A percentile compares a stretch with the other conserved stretches of the same genome.
Evolutionary conservation across 441 rosid genomes (phyloP).

Genomic region (Daphne laureola): DNA sequence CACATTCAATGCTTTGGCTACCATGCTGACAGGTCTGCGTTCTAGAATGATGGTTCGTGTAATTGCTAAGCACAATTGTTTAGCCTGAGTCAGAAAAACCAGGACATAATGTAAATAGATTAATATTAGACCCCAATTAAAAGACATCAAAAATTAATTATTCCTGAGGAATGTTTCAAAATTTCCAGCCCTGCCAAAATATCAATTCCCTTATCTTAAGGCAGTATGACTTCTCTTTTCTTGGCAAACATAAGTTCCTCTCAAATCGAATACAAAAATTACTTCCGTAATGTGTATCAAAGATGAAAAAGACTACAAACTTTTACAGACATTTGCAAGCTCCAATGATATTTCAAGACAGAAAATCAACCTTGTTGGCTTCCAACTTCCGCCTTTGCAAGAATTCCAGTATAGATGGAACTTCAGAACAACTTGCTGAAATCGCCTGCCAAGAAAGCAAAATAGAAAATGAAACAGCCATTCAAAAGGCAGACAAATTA

Average conservation of each 20-base stretch:
- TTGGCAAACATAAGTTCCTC: no score
- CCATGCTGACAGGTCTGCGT: conserved; percentile 73
- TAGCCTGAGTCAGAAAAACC: conserved; percentile 54
- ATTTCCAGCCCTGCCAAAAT: no score
- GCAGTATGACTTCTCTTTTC: no score
- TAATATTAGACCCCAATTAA: background rate
- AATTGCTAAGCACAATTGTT: conserved; percentile 75
- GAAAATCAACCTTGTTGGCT: conserved; percentile 62
- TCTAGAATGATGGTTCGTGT: conserved; percentile 71
- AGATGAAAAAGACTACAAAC: no score
- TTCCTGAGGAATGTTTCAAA: no score
- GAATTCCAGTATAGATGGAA: conserved; percentile 76
- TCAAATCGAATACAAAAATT: no score
- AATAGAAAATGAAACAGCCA: conserved; percentile 1
- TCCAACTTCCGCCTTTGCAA: conserved; percentile 90
- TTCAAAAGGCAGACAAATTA: no score
- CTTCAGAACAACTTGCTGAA: conserved; percentile 92
- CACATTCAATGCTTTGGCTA: conserved; percentile 74
- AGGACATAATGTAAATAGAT: conserved; percentile 11
- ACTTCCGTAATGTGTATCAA: background rate
- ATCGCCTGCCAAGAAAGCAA: conserved; percentile 57
- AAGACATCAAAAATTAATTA: background rate
- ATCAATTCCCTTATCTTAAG: no score
- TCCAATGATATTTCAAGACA: conserved; percentile 6
- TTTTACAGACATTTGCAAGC: no score